Evolutionary conservation across 768 basidiomycete species (phyloP).

Genomic region (Mycena epipterygia): DNA sequence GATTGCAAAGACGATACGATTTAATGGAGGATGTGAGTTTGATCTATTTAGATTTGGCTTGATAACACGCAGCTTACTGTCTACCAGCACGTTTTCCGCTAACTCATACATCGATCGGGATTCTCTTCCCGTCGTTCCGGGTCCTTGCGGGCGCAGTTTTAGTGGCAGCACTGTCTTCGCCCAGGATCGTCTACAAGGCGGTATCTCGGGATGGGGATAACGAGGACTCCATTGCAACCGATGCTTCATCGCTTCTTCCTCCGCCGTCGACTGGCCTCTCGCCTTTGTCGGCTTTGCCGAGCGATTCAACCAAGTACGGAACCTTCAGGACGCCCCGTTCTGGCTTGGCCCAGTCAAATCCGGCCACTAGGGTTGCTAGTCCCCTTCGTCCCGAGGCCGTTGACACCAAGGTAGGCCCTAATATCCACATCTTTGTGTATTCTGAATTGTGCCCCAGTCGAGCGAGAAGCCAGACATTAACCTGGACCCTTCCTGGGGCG

Average conservation of each 20-base stretch:
- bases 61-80: conserved; percentile 31
- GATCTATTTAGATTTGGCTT: conserved; percentile 25
- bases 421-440: neutral
- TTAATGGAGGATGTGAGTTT: conserved; percentile 50
- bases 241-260: conserved; percentile 69
- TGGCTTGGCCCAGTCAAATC: conserved; percentile 64
- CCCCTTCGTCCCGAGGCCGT: conserved; percentile 58
- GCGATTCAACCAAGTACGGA: conserved; percentile 76
- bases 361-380: conserved; percentile 67
- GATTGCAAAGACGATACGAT: conserved; percentile 57
- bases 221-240: conserved; percentile 56
- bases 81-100: conserved; percentile 57
- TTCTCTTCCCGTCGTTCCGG: conserved; percentile 72
- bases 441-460: conserved; percentile 42
- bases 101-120: conserved; percentile 22
- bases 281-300: conserved; percentile 53
- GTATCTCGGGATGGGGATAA: conserved; percentile 58
- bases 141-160: conserved; percentile 73
- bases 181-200: conserved; percentile 74
- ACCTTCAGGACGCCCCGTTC: conserved; percentile 73
- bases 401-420: conserved; percentile 53
- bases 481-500: conserved; percentile 78
- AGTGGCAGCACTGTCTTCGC: conserved; percentile 71
- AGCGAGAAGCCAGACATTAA: conserved; percentile 65
- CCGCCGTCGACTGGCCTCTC: conserved; percentile 68